phyloP scores from a whole-genome alignment of 208 protist species.

The Trypanosoma platydactyli region DNA sequence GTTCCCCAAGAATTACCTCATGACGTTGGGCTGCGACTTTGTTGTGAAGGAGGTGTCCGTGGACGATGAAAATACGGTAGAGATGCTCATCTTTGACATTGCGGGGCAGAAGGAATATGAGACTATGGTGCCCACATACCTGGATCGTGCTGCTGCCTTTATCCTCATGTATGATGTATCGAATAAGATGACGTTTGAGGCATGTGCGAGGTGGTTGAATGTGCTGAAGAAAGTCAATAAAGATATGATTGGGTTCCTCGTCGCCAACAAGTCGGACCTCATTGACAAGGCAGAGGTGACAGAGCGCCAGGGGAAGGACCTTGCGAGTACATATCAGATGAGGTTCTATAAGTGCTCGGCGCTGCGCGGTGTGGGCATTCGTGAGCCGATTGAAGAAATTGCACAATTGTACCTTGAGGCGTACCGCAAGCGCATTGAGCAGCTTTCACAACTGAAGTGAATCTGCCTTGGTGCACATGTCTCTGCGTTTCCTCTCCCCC shows the following conservation, averaged over 20 bases:
- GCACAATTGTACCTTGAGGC: constrained; percentile 58
- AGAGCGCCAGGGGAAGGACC: constrained; percentile 79
- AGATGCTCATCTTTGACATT: constrained; percentile 87
- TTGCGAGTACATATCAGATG: constrained; percentile 71
- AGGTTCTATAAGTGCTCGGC: constrained; percentile 88
- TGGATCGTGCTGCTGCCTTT: constrained; percentile 69
- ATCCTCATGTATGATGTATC: constrained; percentile 90
- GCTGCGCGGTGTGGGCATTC: constrained; percentile 71
- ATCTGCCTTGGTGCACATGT: background rate
- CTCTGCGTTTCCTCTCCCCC: background rate
- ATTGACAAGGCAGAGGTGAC: constrained; percentile 86
- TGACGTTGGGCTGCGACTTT: constrained; percentile 93
- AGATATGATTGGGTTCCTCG: constrained; percentile 68
- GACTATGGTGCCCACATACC: constrained; percentile 65
- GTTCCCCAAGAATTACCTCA: constrained; percentile 92
- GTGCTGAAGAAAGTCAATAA: constrained; percentile 51
- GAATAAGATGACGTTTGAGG: constrained; percentile 90
- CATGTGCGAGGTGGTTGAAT: constrained; percentile 79
- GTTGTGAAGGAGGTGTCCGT: constrained; percentile 83
- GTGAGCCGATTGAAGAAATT: constrained; percentile 84
- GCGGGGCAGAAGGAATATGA: constrained; percentile 87
- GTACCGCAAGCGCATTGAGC: constrained; percentile 66
- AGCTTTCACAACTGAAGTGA: constrained; percentile 32
- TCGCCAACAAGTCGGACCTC: constrained; percentile 91
- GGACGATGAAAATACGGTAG: constrained; percentile 81